These are phyloP conservation scores for Eucommia ulmoides DNA, from an alignment of 257 asterid genomes.

Conservation along the genomic window DNA sequence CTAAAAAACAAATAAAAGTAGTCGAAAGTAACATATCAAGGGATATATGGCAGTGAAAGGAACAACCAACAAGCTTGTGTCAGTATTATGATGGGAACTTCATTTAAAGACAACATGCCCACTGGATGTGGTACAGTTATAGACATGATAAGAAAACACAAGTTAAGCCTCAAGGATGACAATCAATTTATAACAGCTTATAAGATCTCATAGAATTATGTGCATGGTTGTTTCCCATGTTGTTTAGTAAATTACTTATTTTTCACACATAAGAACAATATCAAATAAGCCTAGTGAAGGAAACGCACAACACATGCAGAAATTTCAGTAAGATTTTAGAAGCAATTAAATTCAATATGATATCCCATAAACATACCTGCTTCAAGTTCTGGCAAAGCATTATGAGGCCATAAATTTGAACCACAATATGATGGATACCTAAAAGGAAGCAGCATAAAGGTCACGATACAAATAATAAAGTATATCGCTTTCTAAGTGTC, in stretches of 20 bases:
- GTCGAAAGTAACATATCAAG: not conserved
- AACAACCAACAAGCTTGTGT: not conserved
- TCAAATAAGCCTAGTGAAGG: too few relatives aligned
- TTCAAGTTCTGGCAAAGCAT: constrained; percentile 77
- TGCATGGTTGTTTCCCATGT: too few relatives aligned
- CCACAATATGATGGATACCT: constrained; percentile 93
- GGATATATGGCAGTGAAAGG: not conserved
- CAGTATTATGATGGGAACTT: not conserved
- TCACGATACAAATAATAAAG: too few relatives aligned
- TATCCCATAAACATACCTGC: constrained; percentile 27
- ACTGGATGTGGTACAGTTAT: not conserved
- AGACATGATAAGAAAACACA: not conserved
- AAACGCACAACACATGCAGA: too few relatives aligned
- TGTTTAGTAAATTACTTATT: too few relatives aligned
- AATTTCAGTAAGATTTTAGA: too few relatives aligned
- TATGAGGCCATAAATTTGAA: constrained; percentile 70
- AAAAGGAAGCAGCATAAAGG: too few relatives aligned
- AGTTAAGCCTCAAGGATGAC: not conserved
- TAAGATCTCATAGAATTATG: constrained; percentile 6
- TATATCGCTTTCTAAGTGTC: too few relatives aligned
- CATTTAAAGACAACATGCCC: not conserved
- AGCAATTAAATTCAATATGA: not conserved
- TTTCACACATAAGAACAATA: too few relatives aligned
- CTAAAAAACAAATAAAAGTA: not conserved
- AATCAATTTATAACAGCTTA: not conserved